Percentiles rank a stretch among this genome's conserved stretches.
Conservation (phyloP, 208 protist species). For the Angomonas ambiguus region DNA sequence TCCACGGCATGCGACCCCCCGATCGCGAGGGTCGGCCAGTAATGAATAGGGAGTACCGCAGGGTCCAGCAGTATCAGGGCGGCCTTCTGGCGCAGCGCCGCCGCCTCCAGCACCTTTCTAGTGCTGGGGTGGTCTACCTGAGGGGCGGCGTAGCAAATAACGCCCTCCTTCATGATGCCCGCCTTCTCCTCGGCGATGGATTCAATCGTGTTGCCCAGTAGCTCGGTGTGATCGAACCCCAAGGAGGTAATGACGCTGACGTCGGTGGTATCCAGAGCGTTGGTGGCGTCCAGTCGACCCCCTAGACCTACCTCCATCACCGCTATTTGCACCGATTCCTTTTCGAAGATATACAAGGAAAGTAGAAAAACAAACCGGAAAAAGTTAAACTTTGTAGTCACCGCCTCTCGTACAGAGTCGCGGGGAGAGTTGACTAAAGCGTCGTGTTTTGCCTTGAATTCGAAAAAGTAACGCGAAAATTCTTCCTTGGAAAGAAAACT, state of each 20-base stretch:
- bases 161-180: constrained; percentile 89
- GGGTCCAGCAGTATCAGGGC: constrained; percentile 59
- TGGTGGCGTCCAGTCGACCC: constrained; percentile 90
- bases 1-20: constrained; percentile 70
- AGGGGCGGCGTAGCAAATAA: constrained; percentile 64
- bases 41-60: constrained; percentile 54
- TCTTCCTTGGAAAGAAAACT: constrained; percentile 41
- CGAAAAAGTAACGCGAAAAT: constrained; percentile 80
- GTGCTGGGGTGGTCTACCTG: constrained; percentile 67
- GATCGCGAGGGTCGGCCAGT: constrained; percentile 72
- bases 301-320: constrained; percentile 95
- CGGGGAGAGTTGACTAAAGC: constrained; percentile 50
- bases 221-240: constrained; percentile 90
- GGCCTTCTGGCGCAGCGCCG: constrained; percentile 28
- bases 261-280: constrained; percentile 69
- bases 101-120: constrained; percentile 47
- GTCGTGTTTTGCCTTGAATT: constrained; percentile 50
- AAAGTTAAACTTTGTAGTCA: constrained; percentile 46
- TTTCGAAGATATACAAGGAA: constrained; percentile 66
- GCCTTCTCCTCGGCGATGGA: constrained; percentile 93
- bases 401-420: constrained; percentile 41
- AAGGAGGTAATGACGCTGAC: constrained; percentile 91
- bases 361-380: constrained; percentile 89
- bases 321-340: constrained; percentile 83
- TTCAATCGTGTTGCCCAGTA: constrained; percentile 92